Base-by-base conservation (phyloP, 495 filamentous ascomycete genomes). In the Aspergillus ellipticus region DNA sequence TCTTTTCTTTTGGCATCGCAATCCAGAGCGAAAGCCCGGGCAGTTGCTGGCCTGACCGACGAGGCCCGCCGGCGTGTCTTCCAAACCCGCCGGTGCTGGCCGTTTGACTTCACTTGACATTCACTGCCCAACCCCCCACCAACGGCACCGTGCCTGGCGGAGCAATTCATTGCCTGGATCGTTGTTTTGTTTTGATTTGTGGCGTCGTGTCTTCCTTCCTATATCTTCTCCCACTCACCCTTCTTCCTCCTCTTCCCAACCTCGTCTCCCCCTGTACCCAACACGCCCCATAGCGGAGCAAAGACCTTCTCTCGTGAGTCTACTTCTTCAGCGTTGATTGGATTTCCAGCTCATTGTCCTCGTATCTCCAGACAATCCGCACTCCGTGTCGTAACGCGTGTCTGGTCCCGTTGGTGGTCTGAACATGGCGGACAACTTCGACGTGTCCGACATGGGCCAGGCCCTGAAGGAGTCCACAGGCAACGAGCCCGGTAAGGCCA, bases 391-490 rank as follows among this genome's bases (percentile, higher is more conserved):
- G 0, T 15, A 24, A 21, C 35, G 9, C 29, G 7, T 51, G 15
- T 29, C 19, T 22, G 16, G 16, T 55, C 43, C 35, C 28, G 29
- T 41, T 56, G 33, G 39, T 42, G n/a, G 20, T 42, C 28, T 41
- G 16, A 39, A 46, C 55, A 55, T 56, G 45, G 62, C 66, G 57
- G 58, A 59, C 39, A 54, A 6, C 43, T 63, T 69, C 52, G 61
- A 69, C 29, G 51, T 53, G 7, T 53, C 62, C 2, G 52, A 64
- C 0, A 55, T 68, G 56, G 53, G 56, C 20, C 59, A 57, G 21
- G 71, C 72, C 45, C 64, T 78, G 39, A 53, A 57, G 19, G 78
- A 78, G 58, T 65, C 66, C 13, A 66, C 71, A 19, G 63, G 68
- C 9, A 65, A 61, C 15, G 24, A 71, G 57, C 59, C 64, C 42